A percentile compares a stretch with the other conserved stretches of the same genome.
These are phyloP conservation scores for Acmispon strigosus DNA, from an alignment of 306 rosid species.

Conservation along the genomic window DNA sequence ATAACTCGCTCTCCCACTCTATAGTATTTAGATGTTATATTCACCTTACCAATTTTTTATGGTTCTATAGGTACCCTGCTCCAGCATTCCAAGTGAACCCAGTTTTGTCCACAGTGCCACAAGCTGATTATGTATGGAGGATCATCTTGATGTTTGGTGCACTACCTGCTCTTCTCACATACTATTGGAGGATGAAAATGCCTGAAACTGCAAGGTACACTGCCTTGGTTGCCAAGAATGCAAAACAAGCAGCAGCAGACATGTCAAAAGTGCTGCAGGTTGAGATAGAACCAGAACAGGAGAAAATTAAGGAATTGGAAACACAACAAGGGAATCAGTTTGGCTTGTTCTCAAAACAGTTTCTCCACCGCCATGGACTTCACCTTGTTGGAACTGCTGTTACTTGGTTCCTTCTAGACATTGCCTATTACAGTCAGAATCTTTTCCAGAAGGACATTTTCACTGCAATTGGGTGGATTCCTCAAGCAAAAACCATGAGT, in stretches of 20 bases:
- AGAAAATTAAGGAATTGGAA: constrained; percentile 16
- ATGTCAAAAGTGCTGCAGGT: constrained; percentile 76
- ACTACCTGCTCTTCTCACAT: constrained; percentile 68
- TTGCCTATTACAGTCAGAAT: constrained; percentile 87
- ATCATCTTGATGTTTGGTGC: constrained; percentile 77
- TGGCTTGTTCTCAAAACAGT: constrained; percentile 53
- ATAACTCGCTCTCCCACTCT: too few species aligned
- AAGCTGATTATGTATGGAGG: constrained; percentile 85
- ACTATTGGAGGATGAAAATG: constrained; percentile 82
- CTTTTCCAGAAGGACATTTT: constrained; percentile 89
- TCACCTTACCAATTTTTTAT: constrained; percentile 19
- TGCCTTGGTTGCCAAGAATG: constrained; percentile 80
- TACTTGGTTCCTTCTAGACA: constrained; percentile 83
- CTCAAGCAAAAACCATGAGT: constrained; percentile 61
- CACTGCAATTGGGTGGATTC: constrained; percentile 80
- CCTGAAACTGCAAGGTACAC: constrained; percentile 94
- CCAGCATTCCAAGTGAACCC: constrained; percentile 38
- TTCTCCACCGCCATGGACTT: constrained; percentile 61
- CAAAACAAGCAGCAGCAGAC: constrained; percentile 63
- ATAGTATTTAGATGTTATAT: too few species aligned
- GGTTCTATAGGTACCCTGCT: constrained; percentile 42
- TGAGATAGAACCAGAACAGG: constrained; percentile 45
- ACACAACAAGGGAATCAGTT: constrained; percentile 31
- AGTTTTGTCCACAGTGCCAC: constrained; percentile 44
- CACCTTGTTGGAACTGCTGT: constrained; percentile 66